These are phyloP conservation scores for Prunus armeniaca DNA, from an alignment of 306 rosid species.

Conservation along the genomic window DNA sequence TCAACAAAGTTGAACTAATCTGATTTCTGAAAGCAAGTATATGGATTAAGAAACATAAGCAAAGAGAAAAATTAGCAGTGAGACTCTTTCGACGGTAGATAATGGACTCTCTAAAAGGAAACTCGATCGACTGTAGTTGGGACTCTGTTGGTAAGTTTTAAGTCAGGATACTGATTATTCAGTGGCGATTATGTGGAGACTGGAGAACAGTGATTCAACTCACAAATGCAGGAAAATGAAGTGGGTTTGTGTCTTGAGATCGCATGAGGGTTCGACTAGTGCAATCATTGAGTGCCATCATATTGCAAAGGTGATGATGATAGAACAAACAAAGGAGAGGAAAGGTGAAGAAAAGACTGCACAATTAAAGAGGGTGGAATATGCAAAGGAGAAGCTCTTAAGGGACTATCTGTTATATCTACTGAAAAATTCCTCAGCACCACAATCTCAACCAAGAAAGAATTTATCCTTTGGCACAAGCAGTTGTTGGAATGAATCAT, in stretches of 20 bases:
- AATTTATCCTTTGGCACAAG: not conserved
- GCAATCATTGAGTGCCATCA: not conserved
- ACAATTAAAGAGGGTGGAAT: not conserved
- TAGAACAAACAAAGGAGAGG: not conserved
- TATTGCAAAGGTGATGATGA: not conserved
- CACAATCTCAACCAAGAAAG: not conserved
- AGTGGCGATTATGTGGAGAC: not conserved
- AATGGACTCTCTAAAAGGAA: not conserved
- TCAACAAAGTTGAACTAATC: not conserved
- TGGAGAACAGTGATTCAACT: not conserved
- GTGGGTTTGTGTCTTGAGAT: not conserved
- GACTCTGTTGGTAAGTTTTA: not conserved
- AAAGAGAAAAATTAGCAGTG: not conserved
- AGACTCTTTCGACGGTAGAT: not conserved
- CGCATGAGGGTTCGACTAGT: not conserved
- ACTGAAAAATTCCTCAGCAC: not conserved
- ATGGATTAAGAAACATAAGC: not conserved
- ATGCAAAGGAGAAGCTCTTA: not conserved
- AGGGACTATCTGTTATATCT: not conserved
- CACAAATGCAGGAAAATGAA: not conserved
- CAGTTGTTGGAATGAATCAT: not conserved
- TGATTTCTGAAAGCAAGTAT: not conserved
- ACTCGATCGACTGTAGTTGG: not conserved
- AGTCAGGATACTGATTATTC: not conserved
- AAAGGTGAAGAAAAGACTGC: not conserved